Base-by-base conservation (phyloP, 495 filamentous ascomycete genomes). In the Venustampulla echinocandica region DNA sequence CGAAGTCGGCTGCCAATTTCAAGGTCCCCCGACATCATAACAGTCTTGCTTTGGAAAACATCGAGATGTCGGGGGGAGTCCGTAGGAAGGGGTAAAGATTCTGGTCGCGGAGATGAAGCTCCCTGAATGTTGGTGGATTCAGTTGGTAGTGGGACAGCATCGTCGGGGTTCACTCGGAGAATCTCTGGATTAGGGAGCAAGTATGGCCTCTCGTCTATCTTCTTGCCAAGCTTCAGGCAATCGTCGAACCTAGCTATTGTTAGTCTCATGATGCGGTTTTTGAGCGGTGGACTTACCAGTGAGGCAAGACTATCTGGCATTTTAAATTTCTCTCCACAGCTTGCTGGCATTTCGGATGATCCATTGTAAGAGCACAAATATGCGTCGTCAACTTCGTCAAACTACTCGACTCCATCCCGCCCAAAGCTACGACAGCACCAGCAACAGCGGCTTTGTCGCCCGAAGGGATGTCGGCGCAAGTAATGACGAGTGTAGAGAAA, bases 381-480 rank as follows among this genome's bases (percentile, higher is more conserved):
- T 99, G 92, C 1, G 92, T 99, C 6, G 84, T 84, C 55, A 78
- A 56, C 34, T 76, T 82, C 7, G 81, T 80, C 14, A 95, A 57
- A 32, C 73, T 68, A 44, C 75, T 72, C 15, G 79, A 80, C 55
- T 88, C 85, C 59, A 84, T 72, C 32, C 92, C 92, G 22, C 92
- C 92, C 66, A 93, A 82, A 0, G 93, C 90, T 50, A 93, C 64
- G 3, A 94, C 85, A 3, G 87, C 92, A 2, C 88, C 92, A 39
- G 84, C 78, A 44, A 99, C 95, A 0, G 87, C 83, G 63, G 97
- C 90, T 60, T 88, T 84, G 64, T 99, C 92, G 10, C 77, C 82
- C n/a, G 76, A 65, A 3, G 92, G 92, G 37, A 99, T 79, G 50
- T 93, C 87, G 3, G 75, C 80, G 39, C 73, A 70, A 55, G 81